Base-by-base conservation (phyloP, 2,329 filamentous ascomycete species). In the Aspergillus transmontanensis region DNA sequence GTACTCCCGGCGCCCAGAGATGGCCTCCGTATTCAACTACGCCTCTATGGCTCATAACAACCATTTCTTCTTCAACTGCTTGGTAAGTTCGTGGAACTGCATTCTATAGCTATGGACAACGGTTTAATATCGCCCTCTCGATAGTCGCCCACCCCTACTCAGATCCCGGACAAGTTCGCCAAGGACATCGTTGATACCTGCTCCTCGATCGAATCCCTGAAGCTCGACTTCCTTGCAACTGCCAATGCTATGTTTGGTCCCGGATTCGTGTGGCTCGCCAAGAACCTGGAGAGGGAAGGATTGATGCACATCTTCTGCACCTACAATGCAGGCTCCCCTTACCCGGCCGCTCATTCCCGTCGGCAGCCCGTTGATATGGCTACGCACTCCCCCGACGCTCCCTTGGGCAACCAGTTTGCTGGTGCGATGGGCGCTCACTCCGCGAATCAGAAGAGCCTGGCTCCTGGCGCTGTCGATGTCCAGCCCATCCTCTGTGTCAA, bases 21-120 rank as follows among this genome's bases (percentile, higher is more conserved):
- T 86, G 66, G 95, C 95, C 48, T 85, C 89, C 71, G 83, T 90
- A 76, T 99, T 99, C 88, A 99, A 98, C 86, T 88, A 96, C 78
- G 95, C 95, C 78, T 96, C 92, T 72, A 96, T 96, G 91, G 92
- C 93, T 61, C 90, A 92, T 85, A 98, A 98, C 87, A 97, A 89
- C 79, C 85, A 89, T 76, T 82, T 82, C 68, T 83, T 82, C 75
- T 83, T 83, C 75, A 80, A 80, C 66, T 78, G 77, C 68, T 71
- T 84, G 70, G 78, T 80, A 28, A 74, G 79, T 67, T 28, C 7
- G 57, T 23, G 14, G 14, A 19, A 26, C 32, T 61, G 23, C 30
- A 5, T 26, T n/a, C 19, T 36, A 7, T 39, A 26, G 4, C 11
- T 46, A 46, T 11, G n/a, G 21, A 26, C 28, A 23, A 14, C 2